These are phyloP conservation scores for Trypanosoma theileri DNA, from an alignment of 208 protist genomes.

Conservation along the genomic window DNA sequence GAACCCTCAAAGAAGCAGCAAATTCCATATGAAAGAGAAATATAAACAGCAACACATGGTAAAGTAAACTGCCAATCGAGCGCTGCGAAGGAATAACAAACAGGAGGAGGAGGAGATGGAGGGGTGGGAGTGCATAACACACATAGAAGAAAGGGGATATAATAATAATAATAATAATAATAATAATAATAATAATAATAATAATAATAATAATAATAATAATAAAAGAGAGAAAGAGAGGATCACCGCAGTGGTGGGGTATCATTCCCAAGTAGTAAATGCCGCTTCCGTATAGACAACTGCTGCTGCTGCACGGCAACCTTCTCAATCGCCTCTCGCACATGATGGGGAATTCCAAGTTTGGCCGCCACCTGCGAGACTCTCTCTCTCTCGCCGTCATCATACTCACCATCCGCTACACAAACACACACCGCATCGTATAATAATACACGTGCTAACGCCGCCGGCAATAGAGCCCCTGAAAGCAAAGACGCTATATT, in stretches of 20 bases:
- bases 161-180: not conserved
- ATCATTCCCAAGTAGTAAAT: constrained; percentile 33
- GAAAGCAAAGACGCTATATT: constrained; percentile 49
- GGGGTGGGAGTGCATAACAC: not conserved
- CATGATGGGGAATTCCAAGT: constrained; percentile 56
- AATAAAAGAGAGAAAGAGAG: not conserved
- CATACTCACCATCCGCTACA: constrained; percentile 56
- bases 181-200: constrained; percentile 3
- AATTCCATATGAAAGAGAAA: not conserved
- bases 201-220: not conserved
- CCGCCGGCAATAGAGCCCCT: constrained; percentile 41
- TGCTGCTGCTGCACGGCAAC: constrained; percentile 57
- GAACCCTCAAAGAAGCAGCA: too few species aligned
- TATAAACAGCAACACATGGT: not conserved
- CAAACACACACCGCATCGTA: constrained; percentile 74
- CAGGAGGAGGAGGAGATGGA: not conserved
- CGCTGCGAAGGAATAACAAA: not conserved
- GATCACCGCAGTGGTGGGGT: constrained; percentile 7
- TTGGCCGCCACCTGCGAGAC: constrained; percentile 58
- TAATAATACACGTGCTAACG: constrained; percentile 52
- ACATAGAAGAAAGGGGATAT: not conserved
- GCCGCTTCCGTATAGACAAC: constrained; percentile 53
- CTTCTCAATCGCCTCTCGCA: constrained; percentile 67
- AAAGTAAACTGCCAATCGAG: not conserved
- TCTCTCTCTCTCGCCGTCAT: constrained; percentile 42